phyloP scores from a whole-genome alignment of 83 land plant species.

The Thuja plicata region DNA sequence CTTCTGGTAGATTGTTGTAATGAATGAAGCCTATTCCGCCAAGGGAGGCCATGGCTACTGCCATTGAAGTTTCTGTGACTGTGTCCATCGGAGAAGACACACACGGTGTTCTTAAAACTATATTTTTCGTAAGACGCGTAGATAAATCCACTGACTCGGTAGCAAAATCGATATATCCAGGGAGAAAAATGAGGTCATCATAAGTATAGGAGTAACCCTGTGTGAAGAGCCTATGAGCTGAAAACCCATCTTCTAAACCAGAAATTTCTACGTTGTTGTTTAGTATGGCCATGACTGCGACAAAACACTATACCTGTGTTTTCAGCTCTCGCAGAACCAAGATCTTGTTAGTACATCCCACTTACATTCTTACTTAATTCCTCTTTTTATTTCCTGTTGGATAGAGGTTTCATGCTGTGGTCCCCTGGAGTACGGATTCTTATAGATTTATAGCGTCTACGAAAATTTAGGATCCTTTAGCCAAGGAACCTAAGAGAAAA shows the following conservation, averaged over 20 bases:
- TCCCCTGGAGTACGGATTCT: too few species aligned
- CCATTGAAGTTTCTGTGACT: slow-evolving; percentile 93
- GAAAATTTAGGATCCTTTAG: too few species aligned
- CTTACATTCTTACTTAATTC: too few species aligned
- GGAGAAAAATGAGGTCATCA: slow-evolving; percentile 92
- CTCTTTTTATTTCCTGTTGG: too few species aligned
- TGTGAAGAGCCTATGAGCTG: slow-evolving; percentile 55
- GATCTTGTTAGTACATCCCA: too few species aligned
- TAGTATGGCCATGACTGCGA: neutral
- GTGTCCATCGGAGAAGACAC: slow-evolving; percentile 99
- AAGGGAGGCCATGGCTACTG: slow-evolving; percentile 88
- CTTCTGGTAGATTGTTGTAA: slow-evolving; percentile 55
- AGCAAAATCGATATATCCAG: slow-evolving; percentile 84
- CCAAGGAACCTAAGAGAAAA: too few species aligned
- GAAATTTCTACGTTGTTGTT: slow-evolving; percentile 9
- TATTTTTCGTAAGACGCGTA: slow-evolving; percentile 65
- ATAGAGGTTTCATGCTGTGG: too few species aligned
- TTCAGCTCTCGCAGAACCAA: too few species aligned
- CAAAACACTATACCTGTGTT: too few species aligned
- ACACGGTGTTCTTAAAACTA: slow-evolving; percentile 71
- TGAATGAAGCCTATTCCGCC: slow-evolving; percentile 93
- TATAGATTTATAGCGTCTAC: too few species aligned
- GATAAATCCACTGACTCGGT: slow-evolving; percentile 73
- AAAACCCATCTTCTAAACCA: slow-evolving; percentile 54
- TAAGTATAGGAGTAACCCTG: slow-evolving; percentile 92